A percentile compares a stretch with the other conserved stretches of the same genome.
These are phyloP conservation scores for Coffea canephora DNA, from an alignment of 257 asterid genomes.

Conservation along the genomic window DNA sequence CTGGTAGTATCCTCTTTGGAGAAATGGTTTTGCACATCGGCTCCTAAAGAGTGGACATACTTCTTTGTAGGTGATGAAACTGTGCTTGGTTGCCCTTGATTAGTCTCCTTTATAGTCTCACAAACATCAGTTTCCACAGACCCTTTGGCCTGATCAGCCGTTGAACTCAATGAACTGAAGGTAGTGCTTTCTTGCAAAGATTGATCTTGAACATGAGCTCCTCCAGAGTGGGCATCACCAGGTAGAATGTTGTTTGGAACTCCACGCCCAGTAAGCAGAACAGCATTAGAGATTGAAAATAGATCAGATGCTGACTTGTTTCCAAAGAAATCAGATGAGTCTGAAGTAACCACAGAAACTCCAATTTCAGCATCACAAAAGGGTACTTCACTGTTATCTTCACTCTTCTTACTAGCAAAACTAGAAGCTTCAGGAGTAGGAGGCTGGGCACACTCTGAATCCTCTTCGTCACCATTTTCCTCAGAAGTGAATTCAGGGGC, in stretches of 20 bases:
- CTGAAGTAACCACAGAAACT: constrained; percentile 16
- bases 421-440: constrained; percentile 27
- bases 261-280: constrained; percentile 17
- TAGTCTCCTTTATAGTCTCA: not conserved
- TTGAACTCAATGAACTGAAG: not conserved
- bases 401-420: constrained; percentile 25
- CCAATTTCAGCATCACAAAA: constrained; percentile 26
- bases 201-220: constrained; percentile 6
- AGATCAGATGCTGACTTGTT: constrained; percentile 17
- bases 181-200: not conserved
- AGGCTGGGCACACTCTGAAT: constrained; percentile 22
- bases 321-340: constrained; percentile 15
- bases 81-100: not conserved
- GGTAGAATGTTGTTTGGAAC: constrained; percentile 8
- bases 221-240: constrained; percentile 22
- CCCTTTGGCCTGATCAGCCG: not conserved
- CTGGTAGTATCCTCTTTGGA: constrained; percentile 20
- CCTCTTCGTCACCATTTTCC: constrained; percentile 38
- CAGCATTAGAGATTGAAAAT: constrained; percentile 16
- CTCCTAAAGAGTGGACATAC: constrained; percentile 23
- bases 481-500: constrained; percentile 64
- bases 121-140: not conserved
- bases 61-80: not conserved
- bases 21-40: constrained; percentile 23
- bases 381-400: constrained; percentile 16